Conservation (phyloP, 345 rosid genomes). For the Populus nigra region DNA sequence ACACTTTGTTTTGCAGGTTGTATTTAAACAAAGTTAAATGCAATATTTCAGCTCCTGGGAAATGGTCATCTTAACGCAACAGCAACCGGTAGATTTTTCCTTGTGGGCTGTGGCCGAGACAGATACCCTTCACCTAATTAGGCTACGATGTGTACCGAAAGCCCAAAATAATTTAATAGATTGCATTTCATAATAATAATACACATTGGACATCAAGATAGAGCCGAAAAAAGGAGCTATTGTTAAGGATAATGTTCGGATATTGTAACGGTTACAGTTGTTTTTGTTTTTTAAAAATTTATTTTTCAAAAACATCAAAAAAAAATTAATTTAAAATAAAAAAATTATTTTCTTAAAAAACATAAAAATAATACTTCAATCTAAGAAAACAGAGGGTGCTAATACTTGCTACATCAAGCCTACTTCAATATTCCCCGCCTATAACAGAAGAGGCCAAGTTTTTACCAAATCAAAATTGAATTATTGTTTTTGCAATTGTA, state of each 20-base stretch:
- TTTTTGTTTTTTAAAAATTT: no score
- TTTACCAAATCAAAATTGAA: constrained; percentile 4
- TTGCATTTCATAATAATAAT: background rate
- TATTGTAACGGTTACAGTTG: background rate
- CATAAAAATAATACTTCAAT: background rate
- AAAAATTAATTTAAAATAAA: no score
- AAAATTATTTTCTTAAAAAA: no score
- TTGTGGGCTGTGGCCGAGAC: no score
- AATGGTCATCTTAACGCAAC: background rate
- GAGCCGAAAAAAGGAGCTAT: background rate
- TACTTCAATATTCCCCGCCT: constrained; percentile 15
- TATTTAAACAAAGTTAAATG: no score
- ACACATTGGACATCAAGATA: background rate
- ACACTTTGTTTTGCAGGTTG: no score
- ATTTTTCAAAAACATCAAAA: no score
- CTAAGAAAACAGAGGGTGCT: no score
- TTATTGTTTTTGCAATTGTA: background rate
- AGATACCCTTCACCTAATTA: background rate
- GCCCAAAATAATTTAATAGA: background rate
- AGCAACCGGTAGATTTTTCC: background rate
- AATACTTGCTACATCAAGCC: background rate
- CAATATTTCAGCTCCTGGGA: no score
- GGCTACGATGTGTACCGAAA: background rate
- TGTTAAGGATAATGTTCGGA: background rate
- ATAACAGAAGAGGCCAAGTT: constrained; percentile 12